These are phyloP conservation scores for Collybiopsis confluens DNA, from an alignment of 768 basidiomycete genomes.

Conservation along the genomic window DNA sequence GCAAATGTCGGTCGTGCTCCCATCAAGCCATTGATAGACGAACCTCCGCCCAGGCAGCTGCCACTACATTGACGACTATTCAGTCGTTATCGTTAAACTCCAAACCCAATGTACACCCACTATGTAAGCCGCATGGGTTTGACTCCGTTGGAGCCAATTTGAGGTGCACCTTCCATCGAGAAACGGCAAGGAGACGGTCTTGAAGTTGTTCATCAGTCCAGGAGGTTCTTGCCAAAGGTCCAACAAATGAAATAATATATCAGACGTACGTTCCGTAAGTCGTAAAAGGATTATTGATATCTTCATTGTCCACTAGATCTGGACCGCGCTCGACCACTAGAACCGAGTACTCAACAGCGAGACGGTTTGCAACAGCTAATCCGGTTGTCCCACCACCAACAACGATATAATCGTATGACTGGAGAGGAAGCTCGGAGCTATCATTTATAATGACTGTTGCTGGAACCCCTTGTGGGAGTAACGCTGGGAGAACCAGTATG, in stretches of 20 bases:
- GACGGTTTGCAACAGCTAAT: constrained; percentile 17
- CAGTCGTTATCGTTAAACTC: constrained; percentile 3
- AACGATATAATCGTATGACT: constrained; percentile 13
- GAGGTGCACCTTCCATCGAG: constrained; percentile 4
- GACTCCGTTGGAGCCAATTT: constrained; percentile 10
- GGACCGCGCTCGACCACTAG: constrained; percentile 25
- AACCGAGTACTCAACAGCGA: constrained; percentile 9
- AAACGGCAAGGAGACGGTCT: constrained; percentile 8
- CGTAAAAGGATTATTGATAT: constrained; percentile 9
- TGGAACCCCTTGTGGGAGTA: neutral
- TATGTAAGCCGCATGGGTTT: neutral
- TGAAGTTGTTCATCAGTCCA: neutral
- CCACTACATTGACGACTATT: constrained; percentile 1
- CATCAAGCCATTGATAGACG: constrained; percentile 22
- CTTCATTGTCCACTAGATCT: constrained; percentile 14
- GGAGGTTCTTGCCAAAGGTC: too few relatives aligned
- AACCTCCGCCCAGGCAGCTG: constrained; percentile 21
- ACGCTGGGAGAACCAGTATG: neutral
- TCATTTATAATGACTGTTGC: constrained; percentile 14
- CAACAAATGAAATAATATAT: neutral
- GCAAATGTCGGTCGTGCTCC: constrained; percentile 18
- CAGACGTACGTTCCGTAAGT: neutral
- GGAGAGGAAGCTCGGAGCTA: neutral
- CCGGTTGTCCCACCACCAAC: constrained; percentile 17
- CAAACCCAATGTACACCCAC: constrained; percentile 1